Percentiles rank a stretch among this genome's conserved stretches.
Conservation (phyloP, 768 basidiomycete species). For the Steccherinum ochraceum region DNA sequence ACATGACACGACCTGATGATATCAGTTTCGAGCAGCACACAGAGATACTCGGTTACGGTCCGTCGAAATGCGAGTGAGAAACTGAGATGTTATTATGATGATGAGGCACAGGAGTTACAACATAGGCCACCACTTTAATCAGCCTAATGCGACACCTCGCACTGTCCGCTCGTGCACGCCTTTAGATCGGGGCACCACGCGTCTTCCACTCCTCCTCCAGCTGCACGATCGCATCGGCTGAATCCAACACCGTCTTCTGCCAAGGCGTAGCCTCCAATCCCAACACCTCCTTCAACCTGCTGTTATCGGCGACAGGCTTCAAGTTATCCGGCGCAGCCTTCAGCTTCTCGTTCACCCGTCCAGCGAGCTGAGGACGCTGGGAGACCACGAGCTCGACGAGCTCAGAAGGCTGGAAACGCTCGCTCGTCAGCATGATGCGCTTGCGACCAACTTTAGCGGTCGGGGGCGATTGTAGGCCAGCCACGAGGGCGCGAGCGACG, state of each 20-base stretch:
- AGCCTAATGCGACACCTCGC: too few species aligned
- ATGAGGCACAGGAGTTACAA: too few species aligned
- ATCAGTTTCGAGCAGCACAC: too few species aligned
- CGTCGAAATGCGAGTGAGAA: too few species aligned
- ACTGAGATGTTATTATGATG: too few species aligned
- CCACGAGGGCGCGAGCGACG: constrained; percentile 26
- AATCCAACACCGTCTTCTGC: constrained; percentile 12
- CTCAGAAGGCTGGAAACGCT: constrained; percentile 4
- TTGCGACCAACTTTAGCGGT: constrained; percentile 3
- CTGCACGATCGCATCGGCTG: constrained; percentile 11
- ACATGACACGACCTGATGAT: too few species aligned
- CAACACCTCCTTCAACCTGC: constrained; percentile 10
- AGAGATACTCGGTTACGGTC: too few species aligned
- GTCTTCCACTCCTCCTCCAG: constrained; percentile 10
- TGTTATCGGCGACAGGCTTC: constrained; percentile 6
- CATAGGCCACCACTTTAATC: too few species aligned
- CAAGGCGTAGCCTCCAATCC: constrained; percentile 10
- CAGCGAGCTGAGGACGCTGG: constrained; percentile 8
- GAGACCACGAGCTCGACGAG: constrained; percentile 1
- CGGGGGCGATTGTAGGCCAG: constrained; percentile 13
- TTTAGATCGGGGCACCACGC: too few species aligned
- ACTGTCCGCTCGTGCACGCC: too few species aligned
- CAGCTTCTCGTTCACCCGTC: constrained; percentile 2
- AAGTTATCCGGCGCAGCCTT: constrained; percentile 1
- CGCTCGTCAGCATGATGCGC: constrained; percentile 6